Evolutionary conservation across 1,284 basidiomycete genomes (phyloP).

Genomic region (Termitomyces sp.): DNA sequence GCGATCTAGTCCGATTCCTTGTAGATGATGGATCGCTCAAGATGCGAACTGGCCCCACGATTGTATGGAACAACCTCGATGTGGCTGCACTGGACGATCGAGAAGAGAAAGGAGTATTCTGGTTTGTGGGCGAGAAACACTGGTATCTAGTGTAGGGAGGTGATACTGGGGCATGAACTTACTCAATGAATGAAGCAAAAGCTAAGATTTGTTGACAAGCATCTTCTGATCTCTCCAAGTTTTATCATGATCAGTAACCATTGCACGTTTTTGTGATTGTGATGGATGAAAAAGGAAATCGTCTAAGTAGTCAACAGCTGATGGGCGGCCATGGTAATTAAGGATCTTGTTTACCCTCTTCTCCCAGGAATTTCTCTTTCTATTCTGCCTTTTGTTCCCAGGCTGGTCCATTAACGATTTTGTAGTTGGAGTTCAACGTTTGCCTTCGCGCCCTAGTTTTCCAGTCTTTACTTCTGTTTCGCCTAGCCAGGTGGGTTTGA

Average conservation of each 20-base stretch:
- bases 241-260: background rate
- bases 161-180: conserved; percentile 1
- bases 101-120: conserved; percentile 42
- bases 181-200: background rate
- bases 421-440: conserved; percentile 13
- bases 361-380: conserved; percentile 10
- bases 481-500: conserved; percentile 9
- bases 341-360: background rate
- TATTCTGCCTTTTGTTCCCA: conserved; percentile 31
- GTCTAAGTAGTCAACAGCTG: background rate
- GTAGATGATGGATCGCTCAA: conserved; percentile 43
- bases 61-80: conserved; percentile 20
- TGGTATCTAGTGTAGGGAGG: conserved; percentile 49
- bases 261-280: background rate
- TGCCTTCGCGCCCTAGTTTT: conserved; percentile 37
- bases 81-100: conserved; percentile 38
- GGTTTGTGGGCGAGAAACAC: conserved; percentile 36
- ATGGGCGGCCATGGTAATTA: background rate
- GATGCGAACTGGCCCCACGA: conserved; percentile 24
- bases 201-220: background rate
- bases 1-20: conserved; percentile 59
- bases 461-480: conserved; percentile 10
- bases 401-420: conserved; percentile 44
- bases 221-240: background rate
- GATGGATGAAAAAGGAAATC: background rate